These are phyloP conservation scores for Citropsis articulata DNA, from an alignment of 345 rosid species.

Conservation along the genomic window DNA sequence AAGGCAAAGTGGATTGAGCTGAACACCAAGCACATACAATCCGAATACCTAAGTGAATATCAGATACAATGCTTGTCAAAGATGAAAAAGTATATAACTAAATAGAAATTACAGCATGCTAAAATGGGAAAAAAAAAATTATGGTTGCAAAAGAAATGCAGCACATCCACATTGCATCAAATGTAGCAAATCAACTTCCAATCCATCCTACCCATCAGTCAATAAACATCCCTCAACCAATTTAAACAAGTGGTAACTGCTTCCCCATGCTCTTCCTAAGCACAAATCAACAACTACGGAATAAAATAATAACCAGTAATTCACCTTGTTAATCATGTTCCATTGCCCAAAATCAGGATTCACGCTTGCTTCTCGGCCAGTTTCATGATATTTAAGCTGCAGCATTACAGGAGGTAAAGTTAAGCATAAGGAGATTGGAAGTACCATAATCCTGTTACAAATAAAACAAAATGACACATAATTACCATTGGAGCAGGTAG, in stretches of 20 bases:
- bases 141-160: background rate
- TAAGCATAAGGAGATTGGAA: background rate
- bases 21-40: background rate
- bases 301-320: background rate
- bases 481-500: constrained; percentile 64
- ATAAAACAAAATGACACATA: background rate
- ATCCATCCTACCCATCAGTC: background rate
- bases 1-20: background rate
- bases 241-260: background rate
- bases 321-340: constrained; percentile 81
- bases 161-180: background rate
- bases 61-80: background rate
- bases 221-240: background rate
- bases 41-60: background rate
- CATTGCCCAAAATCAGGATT: constrained; percentile 62
- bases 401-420: background rate
- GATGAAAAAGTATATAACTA: background rate
- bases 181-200: background rate
- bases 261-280: background rate
- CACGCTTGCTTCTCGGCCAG: constrained; percentile 44
- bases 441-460: background rate
- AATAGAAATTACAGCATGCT: background rate
- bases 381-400: constrained; percentile 67
- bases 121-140: background rate
- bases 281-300: background rate